Percentiles rank a stretch among this genome's conserved stretches.
Conservation (phyloP, 2,329 filamentous ascomycete genomes). For the Colletotrichum noveboracense region DNA sequence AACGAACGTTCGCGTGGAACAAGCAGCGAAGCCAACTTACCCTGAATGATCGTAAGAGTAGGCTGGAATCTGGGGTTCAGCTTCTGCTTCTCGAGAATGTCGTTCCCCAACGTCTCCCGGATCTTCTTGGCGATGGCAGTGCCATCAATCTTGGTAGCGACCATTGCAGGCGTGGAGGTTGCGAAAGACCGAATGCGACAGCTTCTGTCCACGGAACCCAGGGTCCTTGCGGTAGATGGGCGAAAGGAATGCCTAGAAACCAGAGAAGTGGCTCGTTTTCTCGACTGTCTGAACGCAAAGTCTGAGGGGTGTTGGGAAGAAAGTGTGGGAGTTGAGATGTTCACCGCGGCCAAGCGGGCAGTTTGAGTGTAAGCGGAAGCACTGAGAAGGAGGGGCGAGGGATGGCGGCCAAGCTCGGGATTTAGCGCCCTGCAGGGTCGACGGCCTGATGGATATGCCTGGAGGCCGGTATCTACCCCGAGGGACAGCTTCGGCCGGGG, state of each 20-base stretch:
- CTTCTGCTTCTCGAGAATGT: conserved; percentile 84
- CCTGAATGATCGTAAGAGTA: conserved; percentile 92
- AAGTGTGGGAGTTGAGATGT: background rate
- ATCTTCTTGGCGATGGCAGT: conserved; percentile 93
- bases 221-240: conserved; percentile 12
- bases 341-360: background rate
- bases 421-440: conserved; percentile 16
- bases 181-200: conserved; percentile 37
- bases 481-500: background rate
- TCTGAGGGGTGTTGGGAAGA: background rate
- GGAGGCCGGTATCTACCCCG: conserved; percentile 6
- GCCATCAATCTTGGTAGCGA: conserved; percentile 91
- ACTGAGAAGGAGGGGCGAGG: conserved; percentile 8
- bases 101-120: conserved; percentile 77
- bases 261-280: conserved; percentile 5
- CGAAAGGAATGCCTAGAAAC: background rate
- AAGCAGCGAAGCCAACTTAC: conserved; percentile 49
- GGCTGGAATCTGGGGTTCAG: conserved; percentile 88
- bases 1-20: background rate
- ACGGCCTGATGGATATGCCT: conserved; percentile 6
- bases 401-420: conserved; percentile 1
- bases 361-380: conserved; percentile 16
- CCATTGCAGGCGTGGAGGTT: conserved; percentile 70
- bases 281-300: background rate
- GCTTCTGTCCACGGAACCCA: background rate